These are phyloP conservation scores for Tilletiopsis washingtonensis DNA, from an alignment of 1,284 basidiomycete genomes.

Conservation along the genomic window DNA sequence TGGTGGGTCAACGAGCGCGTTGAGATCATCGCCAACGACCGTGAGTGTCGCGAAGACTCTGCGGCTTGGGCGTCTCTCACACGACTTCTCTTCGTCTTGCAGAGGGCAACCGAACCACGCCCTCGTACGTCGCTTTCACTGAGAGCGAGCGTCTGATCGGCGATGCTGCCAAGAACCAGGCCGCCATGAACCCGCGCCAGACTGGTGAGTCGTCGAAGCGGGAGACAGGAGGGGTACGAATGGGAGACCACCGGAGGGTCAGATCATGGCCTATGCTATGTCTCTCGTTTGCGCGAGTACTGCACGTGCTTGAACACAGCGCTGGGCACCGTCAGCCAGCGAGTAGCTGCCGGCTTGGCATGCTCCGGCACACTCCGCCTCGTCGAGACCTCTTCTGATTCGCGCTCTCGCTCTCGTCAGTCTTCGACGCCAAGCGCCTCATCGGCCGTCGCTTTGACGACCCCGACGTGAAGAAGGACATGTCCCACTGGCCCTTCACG, in stretches of 20 bases:
- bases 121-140: constrained; percentile 98
- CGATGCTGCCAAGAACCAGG: constrained; percentile 60
- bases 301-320: no score
- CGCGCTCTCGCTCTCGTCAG: constrained; percentile 9
- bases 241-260: no score
- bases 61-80: constrained; percentile 1
- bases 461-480: constrained; percentile 59
- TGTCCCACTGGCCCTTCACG: constrained; percentile 65
- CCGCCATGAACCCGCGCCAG: constrained; percentile 90
- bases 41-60: constrained; percentile 6
- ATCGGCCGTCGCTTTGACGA: constrained; percentile 89
- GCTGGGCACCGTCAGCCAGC: no score
- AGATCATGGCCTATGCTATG: no score
- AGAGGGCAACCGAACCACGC: constrained; percentile 95
- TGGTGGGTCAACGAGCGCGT: constrained; percentile 44
- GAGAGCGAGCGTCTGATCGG: constrained; percentile 95
- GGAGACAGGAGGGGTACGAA: no score
- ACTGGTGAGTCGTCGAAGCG: constrained; percentile 50
- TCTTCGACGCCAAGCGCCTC: constrained; percentile 59
- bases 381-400: no score
- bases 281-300: no score
- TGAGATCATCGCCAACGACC: constrained; percentile 50
- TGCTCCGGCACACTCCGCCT: no score
- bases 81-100: constrained; percentile 48
- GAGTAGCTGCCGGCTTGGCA: no score